Conservation (phyloP, 139 green algal genomes). For the Chlorella sp. region DNA sequence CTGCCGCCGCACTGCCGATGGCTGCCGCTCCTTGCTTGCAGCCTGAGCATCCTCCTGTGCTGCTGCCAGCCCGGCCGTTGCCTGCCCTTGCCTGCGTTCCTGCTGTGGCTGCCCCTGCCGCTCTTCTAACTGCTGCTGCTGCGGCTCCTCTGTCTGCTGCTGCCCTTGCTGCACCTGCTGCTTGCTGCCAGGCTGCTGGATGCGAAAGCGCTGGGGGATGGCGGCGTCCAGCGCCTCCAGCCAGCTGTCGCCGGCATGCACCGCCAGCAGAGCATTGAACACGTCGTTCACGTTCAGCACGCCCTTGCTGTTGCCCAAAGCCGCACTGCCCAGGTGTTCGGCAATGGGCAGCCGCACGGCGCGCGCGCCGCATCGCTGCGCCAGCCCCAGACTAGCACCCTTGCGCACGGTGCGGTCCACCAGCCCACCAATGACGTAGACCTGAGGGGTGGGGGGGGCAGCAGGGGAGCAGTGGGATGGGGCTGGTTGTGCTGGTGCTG, state of each 20-base stretch:
- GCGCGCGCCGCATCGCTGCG: neutral
- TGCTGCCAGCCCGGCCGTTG: too few relatives aligned
- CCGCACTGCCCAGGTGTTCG: neutral
- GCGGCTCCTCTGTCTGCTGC: neutral
- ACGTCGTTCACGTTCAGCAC: conserved; percentile 48
- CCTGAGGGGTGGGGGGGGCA: neutral
- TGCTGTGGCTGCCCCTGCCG: neutral
- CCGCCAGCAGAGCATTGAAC: conserved; percentile 27
- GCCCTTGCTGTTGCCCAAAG: neutral
- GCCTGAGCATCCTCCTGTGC: too few relatives aligned
- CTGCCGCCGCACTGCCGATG: too few relatives aligned
- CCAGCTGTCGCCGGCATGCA: conserved; percentile 30
- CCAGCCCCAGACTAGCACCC: neutral
- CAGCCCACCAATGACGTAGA: conserved; percentile 38
- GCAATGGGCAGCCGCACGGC: conserved; percentile 21
- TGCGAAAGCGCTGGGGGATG: conserved; percentile 10
- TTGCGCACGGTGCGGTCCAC: conserved; percentile 33
- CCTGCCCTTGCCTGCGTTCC: neutral
- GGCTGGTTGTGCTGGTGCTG: too few relatives aligned
- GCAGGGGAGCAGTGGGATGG: neutral
- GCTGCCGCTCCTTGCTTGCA: too few relatives aligned
- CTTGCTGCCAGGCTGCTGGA: neutral
- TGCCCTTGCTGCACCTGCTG: neutral
- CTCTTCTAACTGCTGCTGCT: neutral
- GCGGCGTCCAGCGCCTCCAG: neutral